Conservation (phyloP, 768 basidiomycete genomes). For the Dentipellis fragilis region DNA sequence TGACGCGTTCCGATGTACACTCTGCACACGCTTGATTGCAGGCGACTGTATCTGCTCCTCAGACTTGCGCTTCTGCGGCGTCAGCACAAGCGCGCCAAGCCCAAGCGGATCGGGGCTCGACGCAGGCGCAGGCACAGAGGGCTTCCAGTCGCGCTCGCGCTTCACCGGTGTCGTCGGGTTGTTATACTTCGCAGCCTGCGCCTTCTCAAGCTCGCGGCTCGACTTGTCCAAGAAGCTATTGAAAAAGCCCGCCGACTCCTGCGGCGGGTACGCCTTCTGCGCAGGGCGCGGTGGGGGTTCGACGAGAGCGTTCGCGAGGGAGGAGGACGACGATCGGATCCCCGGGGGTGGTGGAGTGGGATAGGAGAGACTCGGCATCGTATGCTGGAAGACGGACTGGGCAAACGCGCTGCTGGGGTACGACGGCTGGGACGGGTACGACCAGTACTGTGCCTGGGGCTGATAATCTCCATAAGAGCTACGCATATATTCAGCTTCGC, state of each 20-base stretch:
- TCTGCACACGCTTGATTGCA: constrained; percentile 46
- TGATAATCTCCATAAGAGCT: constrained; percentile 21
- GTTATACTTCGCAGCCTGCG: constrained; percentile 19
- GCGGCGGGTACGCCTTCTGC: constrained; percentile 31
- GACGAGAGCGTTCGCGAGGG: constrained; percentile 66
- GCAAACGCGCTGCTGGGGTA: constrained; percentile 52
- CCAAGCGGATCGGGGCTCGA: constrained; percentile 18
- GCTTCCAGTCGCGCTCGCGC: constrained; percentile 19
- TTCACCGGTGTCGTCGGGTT: constrained; percentile 10
- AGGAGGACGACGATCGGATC: constrained; percentile 59
- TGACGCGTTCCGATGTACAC: constrained; percentile 13
- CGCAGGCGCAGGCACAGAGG: constrained; percentile 14
- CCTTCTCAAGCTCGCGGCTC: constrained; percentile 29
- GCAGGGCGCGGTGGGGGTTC: constrained; percentile 24
- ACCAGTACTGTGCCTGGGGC: constrained; percentile 31
- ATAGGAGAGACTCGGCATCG: constrained; percentile 51
- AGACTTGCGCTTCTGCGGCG: constrained; percentile 66
- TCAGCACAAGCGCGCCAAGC: constrained; percentile 23
- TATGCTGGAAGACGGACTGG: constrained; percentile 55
- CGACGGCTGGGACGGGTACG: constrained; percentile 32
- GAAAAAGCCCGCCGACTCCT: constrained; percentile 58
- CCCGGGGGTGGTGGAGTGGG: constrained; percentile 57
- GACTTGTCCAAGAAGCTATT: constrained; percentile 55
- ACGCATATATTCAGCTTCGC: constrained; percentile 9
- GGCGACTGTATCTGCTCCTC: constrained; percentile 52